A percentile compares a stretch with the other conserved stretches of the same genome.
Evolutionary conservation across 176 grass and related monocot genomes (phyloP).

Genomic region (Lolium multiflorum): DNA sequence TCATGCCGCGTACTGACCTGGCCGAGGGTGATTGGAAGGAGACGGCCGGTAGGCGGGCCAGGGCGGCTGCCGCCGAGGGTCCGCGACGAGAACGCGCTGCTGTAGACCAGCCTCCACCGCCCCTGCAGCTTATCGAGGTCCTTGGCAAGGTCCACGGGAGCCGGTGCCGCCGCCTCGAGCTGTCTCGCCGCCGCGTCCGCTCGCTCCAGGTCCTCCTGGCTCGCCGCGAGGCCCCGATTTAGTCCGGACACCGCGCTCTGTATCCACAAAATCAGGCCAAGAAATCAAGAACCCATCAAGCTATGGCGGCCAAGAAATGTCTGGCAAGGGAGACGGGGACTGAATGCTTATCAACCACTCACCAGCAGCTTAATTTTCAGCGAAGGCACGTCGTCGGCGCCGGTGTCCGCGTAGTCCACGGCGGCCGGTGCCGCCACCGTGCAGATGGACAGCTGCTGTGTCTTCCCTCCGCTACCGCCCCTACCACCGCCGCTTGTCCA

Average conservation of each 20-base stretch:
- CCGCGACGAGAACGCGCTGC: slow-evolving; percentile 91
- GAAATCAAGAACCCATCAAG: background rate
- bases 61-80: slow-evolving; percentile 88
- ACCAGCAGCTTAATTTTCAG: slow-evolving; percentile 73
- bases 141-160: slow-evolving; percentile 53
- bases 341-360: background rate
- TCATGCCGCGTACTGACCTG: slow-evolving; percentile 40
- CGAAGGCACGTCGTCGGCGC: slow-evolving; percentile 32
- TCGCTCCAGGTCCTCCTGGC: slow-evolving; percentile 74
- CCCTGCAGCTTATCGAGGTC: slow-evolving; percentile 84
- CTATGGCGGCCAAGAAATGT: background rate
- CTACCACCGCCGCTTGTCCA: background rate
- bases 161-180: slow-evolving; percentile 56
- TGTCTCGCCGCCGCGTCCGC: slow-evolving; percentile 76
- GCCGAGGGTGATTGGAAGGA: slow-evolving; percentile 84
- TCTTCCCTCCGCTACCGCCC: background rate
- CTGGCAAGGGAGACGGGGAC: background rate
- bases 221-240: slow-evolving; percentile 83
- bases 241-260: slow-evolving; percentile 87
- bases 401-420: slow-evolving; percentile 25
- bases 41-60: slow-evolving; percentile 73
- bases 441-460: slow-evolving; percentile 12
- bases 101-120: slow-evolving; percentile 86
- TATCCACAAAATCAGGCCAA: background rate
- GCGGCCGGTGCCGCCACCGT: slow-evolving; percentile 47